Evolutionary conservation across 2,329 filamentous ascomycete genomes (phyloP), one percentile per base, ranked within the genome.

Genomic region (Huntiella decipiens): DNA sequence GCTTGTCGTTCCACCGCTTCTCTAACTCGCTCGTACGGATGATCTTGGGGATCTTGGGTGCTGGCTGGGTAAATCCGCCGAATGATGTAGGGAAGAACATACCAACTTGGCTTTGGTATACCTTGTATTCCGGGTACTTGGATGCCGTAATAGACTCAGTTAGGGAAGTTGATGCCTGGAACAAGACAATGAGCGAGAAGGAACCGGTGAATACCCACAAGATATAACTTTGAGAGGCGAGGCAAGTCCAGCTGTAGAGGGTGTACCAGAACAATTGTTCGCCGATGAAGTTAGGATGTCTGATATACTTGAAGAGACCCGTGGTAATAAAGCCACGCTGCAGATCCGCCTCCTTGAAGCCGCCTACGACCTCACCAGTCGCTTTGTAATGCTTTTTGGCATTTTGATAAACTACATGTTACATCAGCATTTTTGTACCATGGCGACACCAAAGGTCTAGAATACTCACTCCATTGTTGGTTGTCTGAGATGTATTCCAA

Each of bases 281-380:
- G 4, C 83, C 84, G 4, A 82, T 76, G 57, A 96, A 98, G 61
- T 98, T 98, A 41, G 91, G 91, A 60, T 98, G 92, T 39, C 91
- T 74, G 54, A 81, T 88, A 66, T 79, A 86, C 1, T 77, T 79
- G 79, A 83, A 98, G 5, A 98, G 67, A 0, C 91, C 91, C 4
- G 70, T 75, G 6, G 83, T 80, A 52, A 82, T 70, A 63, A 98
- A 98, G 37, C 91, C 91, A 34, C 88, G 81, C 52, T 95, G 84
- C 19, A 98, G 73, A 45, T 94, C 84, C 50, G 75, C 74, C 53
- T 79, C 75, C 0, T 68, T 70, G 60, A 71, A 86, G 16, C 63
- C 70, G 4, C 63, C 60, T 1, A 83, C 75, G 3, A 88, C 68
- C 57, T 82, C 81, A 42, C 76, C 83, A 1, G 77, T 79, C 51